A percentile compares a stretch with the other conserved stretches of the same genome.
Evolutionary conservation across 768 basidiomycete genomes (phyloP).

Genomic region (Termitomyces titanicus): DNA sequence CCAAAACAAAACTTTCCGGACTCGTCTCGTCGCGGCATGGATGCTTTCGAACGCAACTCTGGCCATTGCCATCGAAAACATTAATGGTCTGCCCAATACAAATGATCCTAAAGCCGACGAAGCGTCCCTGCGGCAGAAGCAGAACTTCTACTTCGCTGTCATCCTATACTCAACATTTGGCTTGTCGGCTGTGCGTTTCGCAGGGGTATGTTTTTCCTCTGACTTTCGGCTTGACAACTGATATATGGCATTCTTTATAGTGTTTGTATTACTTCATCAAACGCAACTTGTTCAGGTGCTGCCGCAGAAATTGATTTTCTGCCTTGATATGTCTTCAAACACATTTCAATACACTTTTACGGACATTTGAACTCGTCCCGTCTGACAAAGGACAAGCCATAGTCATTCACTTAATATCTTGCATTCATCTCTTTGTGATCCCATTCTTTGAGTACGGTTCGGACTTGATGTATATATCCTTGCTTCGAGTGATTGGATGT

Average conservation of each 20-base stretch:
- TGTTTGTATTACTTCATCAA: slow-evolving; percentile 82
- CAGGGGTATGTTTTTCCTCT: slow-evolving; percentile 52
- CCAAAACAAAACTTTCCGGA: slow-evolving; percentile 90
- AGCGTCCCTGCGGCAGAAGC: slow-evolving; percentile 34
- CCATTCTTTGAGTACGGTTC: not conserved
- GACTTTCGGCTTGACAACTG: not conserved
- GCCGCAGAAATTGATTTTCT: slow-evolving; percentile 59
- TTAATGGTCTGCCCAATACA: slow-evolving; percentile 53
- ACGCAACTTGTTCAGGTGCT: slow-evolving; percentile 79
- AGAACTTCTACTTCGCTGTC: slow-evolving; percentile 64
- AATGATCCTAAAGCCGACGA: slow-evolving; percentile 35
- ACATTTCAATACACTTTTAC: slow-evolving; percentile 8
- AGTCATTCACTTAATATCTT: not conserved
- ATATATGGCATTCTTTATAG: slow-evolving; percentile 35
- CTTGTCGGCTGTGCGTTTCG: slow-evolving; percentile 68
- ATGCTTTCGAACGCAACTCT: slow-evolving; percentile 68
- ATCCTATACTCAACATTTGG: slow-evolving; percentile 80
- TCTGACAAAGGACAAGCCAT: not conserved
- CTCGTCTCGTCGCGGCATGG: slow-evolving; percentile 81
- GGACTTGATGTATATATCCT: not conserved
- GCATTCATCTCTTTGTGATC: not conserved
- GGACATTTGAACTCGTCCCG: slow-evolving; percentile 2
- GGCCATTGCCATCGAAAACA: slow-evolving; percentile 72
- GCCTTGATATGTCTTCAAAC: not conserved
- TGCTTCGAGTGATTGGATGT: slow-evolving; percentile 9